Percentiles rank a stretch among this genome's conserved stretches.
phyloP scores from a whole-genome alignment of 495 filamentous ascomycete genomes.

The Neurospora discreta region DNA sequence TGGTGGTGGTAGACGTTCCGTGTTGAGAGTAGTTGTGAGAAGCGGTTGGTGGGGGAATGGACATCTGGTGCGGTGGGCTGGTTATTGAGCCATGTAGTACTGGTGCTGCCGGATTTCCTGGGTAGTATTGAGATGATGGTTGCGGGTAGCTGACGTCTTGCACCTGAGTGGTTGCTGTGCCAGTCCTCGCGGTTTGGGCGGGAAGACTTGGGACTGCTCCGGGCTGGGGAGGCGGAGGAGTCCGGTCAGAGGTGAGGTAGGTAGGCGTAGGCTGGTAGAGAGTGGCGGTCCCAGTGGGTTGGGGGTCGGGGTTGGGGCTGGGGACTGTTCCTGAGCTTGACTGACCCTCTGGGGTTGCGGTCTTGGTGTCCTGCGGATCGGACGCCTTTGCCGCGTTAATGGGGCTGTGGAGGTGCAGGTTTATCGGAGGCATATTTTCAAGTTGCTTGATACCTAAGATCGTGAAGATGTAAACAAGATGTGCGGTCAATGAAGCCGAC shows the following conservation, averaged over 20 bases:
- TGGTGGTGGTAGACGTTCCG: conserved; percentile 22
- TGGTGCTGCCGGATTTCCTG: conserved; percentile 1
- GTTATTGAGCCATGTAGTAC: conserved; percentile 17
- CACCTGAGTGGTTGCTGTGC: background rate
- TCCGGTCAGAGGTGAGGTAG: conserved; percentile 19
- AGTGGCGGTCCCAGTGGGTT: conserved; percentile 37
- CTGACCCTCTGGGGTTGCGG: conserved; percentile 22
- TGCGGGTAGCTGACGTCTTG: background rate
- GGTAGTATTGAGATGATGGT: background rate
- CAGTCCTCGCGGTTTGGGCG: background rate
- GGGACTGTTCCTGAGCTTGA: conserved; percentile 6
- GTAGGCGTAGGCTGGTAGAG: conserved; percentile 24
- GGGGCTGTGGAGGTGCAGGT: conserved; percentile 47
- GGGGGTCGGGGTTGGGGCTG: conserved; percentile 30
- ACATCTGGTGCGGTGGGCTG: conserved; percentile 32
- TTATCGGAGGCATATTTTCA: conserved; percentile 45
- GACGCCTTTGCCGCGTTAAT: conserved; percentile 44
- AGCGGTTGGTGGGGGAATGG: conserved; percentile 23
- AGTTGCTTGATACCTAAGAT: conserved; percentile 1
- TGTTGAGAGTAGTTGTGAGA: conserved; percentile 19
- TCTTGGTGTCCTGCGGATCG: conserved; percentile 35
- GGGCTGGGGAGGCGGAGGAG: conserved; percentile 51
- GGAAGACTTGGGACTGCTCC: conserved; percentile 26
- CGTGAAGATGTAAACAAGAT: background rate
- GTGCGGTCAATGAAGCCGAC: background rate